Evolutionary conservation across 331 rosid species (phyloP).

Genomic region (Telfairia occidentalis): DNA sequence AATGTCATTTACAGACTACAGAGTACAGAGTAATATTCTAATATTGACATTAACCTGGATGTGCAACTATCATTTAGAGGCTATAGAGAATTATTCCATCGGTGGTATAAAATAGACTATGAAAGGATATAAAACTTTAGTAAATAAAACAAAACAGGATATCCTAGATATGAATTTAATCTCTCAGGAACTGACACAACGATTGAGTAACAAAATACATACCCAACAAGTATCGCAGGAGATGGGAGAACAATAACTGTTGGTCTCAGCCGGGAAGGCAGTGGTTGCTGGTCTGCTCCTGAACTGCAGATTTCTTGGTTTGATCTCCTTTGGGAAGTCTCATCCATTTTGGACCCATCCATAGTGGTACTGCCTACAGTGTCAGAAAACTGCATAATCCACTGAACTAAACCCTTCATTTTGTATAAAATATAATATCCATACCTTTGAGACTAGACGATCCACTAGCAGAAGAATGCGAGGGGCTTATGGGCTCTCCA

Average conservation of each 20-base stretch:
- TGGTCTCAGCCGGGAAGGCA: constrained; percentile 58
- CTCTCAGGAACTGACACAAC: not conserved
- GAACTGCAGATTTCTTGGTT: constrained; percentile 59
- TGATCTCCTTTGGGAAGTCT: constrained; percentile 68
- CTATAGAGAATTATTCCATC: not conserved
- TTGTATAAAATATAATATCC: constrained; percentile 4
- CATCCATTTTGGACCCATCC: constrained; percentile 73
- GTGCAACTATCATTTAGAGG: not conserved
- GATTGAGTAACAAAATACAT: constrained; percentile 18
- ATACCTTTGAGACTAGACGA: constrained; percentile 73
- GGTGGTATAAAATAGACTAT: not conserved
- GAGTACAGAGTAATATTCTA: not conserved
- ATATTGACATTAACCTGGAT: not conserved
- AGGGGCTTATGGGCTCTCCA: constrained; percentile 82
- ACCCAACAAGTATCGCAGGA: constrained; percentile 97
- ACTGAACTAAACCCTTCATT: constrained; percentile 15
- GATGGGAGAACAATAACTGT: constrained; percentile 68
- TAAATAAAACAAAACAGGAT: not conserved
- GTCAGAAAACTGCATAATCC: constrained; percentile 20
- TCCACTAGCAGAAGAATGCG: constrained; percentile 75
- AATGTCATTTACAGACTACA: not conserved
- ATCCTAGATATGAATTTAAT: not conserved
- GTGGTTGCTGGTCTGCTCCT: constrained; percentile 59
- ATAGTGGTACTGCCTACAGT: constrained; percentile 33
- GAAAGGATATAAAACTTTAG: not conserved